Conservation (phyloP, 2,329 filamentous ascomycete genomes). For the Metarhizium brunneum region DNA sequence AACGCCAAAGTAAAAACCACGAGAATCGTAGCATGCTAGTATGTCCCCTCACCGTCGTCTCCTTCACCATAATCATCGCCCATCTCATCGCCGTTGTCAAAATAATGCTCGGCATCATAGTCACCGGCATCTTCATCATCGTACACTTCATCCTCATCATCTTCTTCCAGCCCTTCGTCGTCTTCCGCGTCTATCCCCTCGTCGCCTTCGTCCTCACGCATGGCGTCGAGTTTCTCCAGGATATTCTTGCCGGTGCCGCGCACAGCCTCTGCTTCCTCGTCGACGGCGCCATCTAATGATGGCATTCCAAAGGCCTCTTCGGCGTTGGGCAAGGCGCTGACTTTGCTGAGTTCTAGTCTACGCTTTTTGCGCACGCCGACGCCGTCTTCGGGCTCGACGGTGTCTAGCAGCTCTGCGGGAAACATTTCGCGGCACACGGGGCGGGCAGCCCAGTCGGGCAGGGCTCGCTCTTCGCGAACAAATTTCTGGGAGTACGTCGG, state of each 20-base stretch:
- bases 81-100: conserved; percentile 48
- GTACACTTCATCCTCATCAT: conserved; percentile 39
- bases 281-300: conserved; percentile 15
- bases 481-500: conserved; percentile 51
- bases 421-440: conserved; percentile 45
- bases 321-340: conserved; percentile 38
- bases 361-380: conserved; percentile 32
- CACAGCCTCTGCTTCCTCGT: conserved; percentile 20
- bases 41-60: conserved; percentile 38
- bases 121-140: conserved; percentile 53
- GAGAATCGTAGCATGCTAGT: conserved; percentile 13
- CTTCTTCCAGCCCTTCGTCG: conserved; percentile 37
- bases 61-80: conserved; percentile 42
- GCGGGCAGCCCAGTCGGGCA: conserved; percentile 43
- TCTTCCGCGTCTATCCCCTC: conserved; percentile 40
- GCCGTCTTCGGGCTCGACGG: conserved; percentile 35
- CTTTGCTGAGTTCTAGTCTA: conserved; percentile 34
- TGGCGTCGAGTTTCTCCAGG: conserved; percentile 34
- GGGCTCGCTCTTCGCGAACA: conserved; percentile 37
- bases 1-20: background rate
- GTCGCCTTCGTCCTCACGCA: conserved; percentile 41
- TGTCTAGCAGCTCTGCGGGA: conserved; percentile 45
- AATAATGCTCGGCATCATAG: conserved; percentile 53
- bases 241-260: conserved; percentile 25
- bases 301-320: conserved; percentile 39